phyloP scores from a whole-genome alignment of 352 stramenopile species.

The Phytophthora capsici region DNA sequence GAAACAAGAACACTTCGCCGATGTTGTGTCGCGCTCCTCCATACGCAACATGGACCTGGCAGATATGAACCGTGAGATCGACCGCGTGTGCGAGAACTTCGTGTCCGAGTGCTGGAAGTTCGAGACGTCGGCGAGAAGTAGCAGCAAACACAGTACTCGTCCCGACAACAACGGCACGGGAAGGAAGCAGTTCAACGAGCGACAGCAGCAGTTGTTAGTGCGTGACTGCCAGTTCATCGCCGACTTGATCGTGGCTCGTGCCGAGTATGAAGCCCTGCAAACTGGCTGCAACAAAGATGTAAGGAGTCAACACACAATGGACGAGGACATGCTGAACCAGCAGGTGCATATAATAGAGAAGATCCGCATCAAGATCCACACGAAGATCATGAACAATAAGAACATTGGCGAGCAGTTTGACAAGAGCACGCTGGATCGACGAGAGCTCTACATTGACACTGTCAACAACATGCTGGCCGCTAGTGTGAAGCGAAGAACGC shows the following conservation, averaged over 20 bases:
- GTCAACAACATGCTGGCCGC: slow-evolving; percentile 79
- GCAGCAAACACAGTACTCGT: slow-evolving; percentile 49
- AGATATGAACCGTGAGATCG: slow-evolving; percentile 84
- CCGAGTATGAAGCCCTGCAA: slow-evolving; percentile 81
- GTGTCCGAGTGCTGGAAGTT: slow-evolving; percentile 90
- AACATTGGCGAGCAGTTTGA: slow-evolving; percentile 90
- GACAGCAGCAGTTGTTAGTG: slow-evolving; percentile 77
- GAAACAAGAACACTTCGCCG: slow-evolving; percentile 83
- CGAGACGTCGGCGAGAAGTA: slow-evolving; percentile 76
- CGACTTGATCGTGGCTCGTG: slow-evolving; percentile 74
- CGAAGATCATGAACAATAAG: slow-evolving; percentile 92
- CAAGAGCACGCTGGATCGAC: slow-evolving; percentile 75
- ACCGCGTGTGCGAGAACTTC: slow-evolving; percentile 80
- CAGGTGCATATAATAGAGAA: slow-evolving; percentile 75
- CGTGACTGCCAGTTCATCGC: slow-evolving; percentile 86
- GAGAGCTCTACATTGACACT: slow-evolving; percentile 84
- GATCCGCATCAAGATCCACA: slow-evolving; percentile 74
- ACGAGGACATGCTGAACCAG: slow-evolving; percentile 73
- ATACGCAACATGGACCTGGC: slow-evolving; percentile 85
- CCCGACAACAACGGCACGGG: slow-evolving; percentile 50
- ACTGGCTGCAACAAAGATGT: slow-evolving; percentile 71
- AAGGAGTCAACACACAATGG: slow-evolving; percentile 48
- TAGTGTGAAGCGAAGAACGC: slow-evolving; percentile 76
- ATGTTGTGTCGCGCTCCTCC: slow-evolving; percentile 76
- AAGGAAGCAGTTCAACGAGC: slow-evolving; percentile 83